Percentiles rank a stretch among this genome's conserved stretches.
These are phyloP conservation scores for Fusarium hainanense DNA, from an alignment of 2,329 filamentous ascomycete genomes.

Conservation along the genomic window DNA sequence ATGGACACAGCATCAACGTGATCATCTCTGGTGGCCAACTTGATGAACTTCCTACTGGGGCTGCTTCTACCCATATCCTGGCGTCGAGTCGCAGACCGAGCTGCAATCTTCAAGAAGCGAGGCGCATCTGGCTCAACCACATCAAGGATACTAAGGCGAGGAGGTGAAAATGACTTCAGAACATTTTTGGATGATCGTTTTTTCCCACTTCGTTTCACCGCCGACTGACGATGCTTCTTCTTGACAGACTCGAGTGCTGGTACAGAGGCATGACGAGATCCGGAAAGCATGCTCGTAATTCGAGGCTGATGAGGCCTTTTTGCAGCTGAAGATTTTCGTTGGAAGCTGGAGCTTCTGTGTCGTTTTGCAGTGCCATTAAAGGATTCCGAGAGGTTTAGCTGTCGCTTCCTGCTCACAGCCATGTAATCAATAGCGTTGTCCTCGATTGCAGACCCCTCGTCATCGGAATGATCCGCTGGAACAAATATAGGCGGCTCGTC, in stretches of 20 bases:
- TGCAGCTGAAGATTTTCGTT: slow-evolving; percentile 36
- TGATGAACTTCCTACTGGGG: slow-evolving; percentile 66
- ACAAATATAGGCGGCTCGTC: slow-evolving; percentile 8
- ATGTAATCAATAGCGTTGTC: slow-evolving; percentile 65
- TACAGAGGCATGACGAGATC: slow-evolving; percentile 7
- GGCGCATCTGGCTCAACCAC: slow-evolving; percentile 65
- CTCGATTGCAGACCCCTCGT: slow-evolving; percentile 58
- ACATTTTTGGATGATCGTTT: slow-evolving; percentile 7
- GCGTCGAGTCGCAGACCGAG: slow-evolving; percentile 63
- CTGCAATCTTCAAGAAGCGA: slow-evolving; percentile 69
- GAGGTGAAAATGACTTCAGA: slow-evolving; percentile 47
- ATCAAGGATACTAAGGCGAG: slow-evolving; percentile 70
- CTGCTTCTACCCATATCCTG: slow-evolving; percentile 64
- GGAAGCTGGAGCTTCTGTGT: slow-evolving; percentile 31
- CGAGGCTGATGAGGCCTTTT: slow-evolving; percentile 46
- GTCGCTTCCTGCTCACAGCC: slow-evolving; percentile 57
- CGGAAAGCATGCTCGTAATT: slow-evolving; percentile 48
- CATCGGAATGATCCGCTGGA: slow-evolving; percentile 39
- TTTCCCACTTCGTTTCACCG: slow-evolving; percentile 7
- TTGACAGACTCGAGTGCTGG: slow-evolving; percentile 24
- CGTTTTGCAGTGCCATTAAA: slow-evolving; percentile 45
- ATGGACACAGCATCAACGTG: slow-evolving; percentile 67
- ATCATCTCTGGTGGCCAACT: slow-evolving; percentile 69
- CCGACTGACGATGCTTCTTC: slow-evolving; percentile 33
- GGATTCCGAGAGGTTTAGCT: slow-evolving; percentile 46